Conservation (phyloP, 331 rosid genomes). For the Pyrus hybrid region DNA sequence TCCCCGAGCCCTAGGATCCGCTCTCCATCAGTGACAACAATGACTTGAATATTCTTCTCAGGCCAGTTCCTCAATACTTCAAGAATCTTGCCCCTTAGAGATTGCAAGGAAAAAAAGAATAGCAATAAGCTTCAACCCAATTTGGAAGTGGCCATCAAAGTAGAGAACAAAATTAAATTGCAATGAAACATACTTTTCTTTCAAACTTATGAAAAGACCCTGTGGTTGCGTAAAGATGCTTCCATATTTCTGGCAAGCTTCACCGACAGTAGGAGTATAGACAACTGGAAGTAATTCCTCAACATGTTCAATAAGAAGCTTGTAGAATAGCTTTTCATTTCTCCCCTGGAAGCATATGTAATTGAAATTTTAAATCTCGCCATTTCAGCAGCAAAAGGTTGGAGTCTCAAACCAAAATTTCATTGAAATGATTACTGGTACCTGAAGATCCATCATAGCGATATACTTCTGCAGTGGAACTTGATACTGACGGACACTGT, state of each 20-base stretch:
- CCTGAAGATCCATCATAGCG: conserved; percentile 99
- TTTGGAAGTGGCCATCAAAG: conserved; percentile 1
- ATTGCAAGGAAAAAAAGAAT: background rate
- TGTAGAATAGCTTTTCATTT: conserved; percentile 81
- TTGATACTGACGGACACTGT: conserved; percentile 65
- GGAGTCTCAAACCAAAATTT: background rate
- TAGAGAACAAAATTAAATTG: background rate
- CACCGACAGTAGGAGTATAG: conserved; percentile 96
- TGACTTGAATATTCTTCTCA: conserved; percentile 88
- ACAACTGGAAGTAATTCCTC: conserved; percentile 97
- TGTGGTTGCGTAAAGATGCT: conserved; percentile 77
- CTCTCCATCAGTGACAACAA: conserved; percentile 97
- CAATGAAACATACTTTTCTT: conserved; percentile 65
- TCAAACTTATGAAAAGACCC: conserved; percentile 91
- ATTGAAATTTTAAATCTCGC: background rate
- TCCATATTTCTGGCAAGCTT: conserved; percentile 98
- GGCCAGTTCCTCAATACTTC: conserved; percentile 98
- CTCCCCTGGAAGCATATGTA: conserved; percentile 49
- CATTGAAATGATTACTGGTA: conserved; percentile 16
- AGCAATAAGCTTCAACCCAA: conserved; percentile 14
- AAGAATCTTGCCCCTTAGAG: conserved; percentile 71
- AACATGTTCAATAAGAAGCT: conserved; percentile 67
- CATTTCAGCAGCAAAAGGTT: background rate
- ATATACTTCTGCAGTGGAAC: conserved; percentile 85
- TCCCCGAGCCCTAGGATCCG: conserved; percentile 94